These are phyloP conservation scores for Aspergillus quadricinctus DNA, from an alignment of 2,329 filamentous ascomycete species.

Conservation along the genomic window DNA sequence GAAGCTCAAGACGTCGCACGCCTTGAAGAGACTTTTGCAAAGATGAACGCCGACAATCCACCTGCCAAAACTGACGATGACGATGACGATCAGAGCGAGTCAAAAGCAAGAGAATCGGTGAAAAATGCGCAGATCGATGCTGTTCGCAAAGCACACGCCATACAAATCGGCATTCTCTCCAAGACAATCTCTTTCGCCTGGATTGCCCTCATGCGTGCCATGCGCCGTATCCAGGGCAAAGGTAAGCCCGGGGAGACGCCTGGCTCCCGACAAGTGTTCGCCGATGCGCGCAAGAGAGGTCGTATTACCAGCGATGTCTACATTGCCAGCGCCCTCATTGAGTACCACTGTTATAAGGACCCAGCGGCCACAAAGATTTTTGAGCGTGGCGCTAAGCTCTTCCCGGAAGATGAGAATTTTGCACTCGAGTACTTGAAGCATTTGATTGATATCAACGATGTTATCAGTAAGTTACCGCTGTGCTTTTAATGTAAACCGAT, in stretches of 20 bases:
- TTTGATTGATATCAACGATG: conserved; percentile 84
- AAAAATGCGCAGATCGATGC: conserved; percentile 54
- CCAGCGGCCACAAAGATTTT: conserved; percentile 91
- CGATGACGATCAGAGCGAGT: conserved; percentile 49
- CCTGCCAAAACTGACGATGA: conserved; percentile 49
- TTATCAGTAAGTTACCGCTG: conserved; percentile 66
- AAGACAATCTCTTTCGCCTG: conserved; percentile 87
- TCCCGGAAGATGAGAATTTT: conserved; percentile 89
- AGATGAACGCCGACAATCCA: conserved; percentile 35
- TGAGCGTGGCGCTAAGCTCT: conserved; percentile 86
- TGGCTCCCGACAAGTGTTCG: conserved; percentile 83
- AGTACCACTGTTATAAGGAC: conserved; percentile 95
- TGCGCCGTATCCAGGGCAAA: conserved; percentile 87
- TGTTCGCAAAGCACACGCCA: conserved; percentile 62
- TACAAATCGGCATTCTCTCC: conserved; percentile 71
- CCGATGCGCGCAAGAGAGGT: conserved; percentile 79
- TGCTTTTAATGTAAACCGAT: neutral
- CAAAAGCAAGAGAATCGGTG: conserved; percentile 48
- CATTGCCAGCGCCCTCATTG: conserved; percentile 85
- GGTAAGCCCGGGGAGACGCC: conserved; percentile 63
- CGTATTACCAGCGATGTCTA: conserved; percentile 93
- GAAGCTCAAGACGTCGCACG: conserved; percentile 59
- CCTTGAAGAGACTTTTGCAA: conserved; percentile 52
- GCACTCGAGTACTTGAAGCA: conserved; percentile 96
- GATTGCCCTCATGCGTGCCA: conserved; percentile 90